A percentile compares a stretch with the other conserved stretches of the same genome.
phyloP scores from a whole-genome alignment of 495 filamentous ascomycete species.

The Talaromyces trachyspermus region DNA sequence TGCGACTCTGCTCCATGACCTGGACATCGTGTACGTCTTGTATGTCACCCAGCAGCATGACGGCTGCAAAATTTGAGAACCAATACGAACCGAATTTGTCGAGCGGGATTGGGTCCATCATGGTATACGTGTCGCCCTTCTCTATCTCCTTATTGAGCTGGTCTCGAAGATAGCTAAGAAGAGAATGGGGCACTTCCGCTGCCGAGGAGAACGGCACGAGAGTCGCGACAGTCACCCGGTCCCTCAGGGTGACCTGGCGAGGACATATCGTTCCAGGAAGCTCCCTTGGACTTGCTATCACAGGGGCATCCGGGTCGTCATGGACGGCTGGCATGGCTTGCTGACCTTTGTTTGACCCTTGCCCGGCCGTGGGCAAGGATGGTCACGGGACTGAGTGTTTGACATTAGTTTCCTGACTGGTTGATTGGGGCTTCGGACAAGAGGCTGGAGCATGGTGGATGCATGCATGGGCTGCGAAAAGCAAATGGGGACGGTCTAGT shows the following conservation, averaged over 20 bases:
- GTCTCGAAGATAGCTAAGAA: constrained; percentile 74
- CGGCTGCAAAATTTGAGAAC: constrained; percentile 90
- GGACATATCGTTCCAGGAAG: constrained; percentile 64
- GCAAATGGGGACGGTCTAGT: too few relatives aligned
- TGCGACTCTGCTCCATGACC: constrained; percentile 45
- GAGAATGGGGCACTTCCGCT: constrained; percentile 62
- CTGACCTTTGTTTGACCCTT: too few relatives aligned
- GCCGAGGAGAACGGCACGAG: constrained; percentile 78
- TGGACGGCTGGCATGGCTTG: constrained; percentile 75
- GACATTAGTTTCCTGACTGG: constrained; percentile 11
- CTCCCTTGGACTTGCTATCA: constrained; percentile 41
- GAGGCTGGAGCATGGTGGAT: too few relatives aligned
- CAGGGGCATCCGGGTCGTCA: constrained; percentile 58
- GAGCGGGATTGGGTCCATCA: constrained; percentile 70
- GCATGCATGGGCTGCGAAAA: too few relatives aligned
- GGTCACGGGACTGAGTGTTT: constrained; percentile 39
- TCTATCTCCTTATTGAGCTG: constrained; percentile 93
- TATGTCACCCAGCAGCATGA: constrained; percentile 86
- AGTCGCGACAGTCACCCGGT: constrained; percentile 84
- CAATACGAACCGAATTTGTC: constrained; percentile 80
- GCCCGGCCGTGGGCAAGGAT: too few relatives aligned
- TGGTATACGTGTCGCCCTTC: constrained; percentile 92
- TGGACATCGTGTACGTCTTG: constrained; percentile 54
- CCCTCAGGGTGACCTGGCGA: constrained; percentile 81
- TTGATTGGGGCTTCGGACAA: too few relatives aligned